phyloP scores from a whole-genome alignment of 208 protist species.

The Leptomonas pyrrhocoris region DNA sequence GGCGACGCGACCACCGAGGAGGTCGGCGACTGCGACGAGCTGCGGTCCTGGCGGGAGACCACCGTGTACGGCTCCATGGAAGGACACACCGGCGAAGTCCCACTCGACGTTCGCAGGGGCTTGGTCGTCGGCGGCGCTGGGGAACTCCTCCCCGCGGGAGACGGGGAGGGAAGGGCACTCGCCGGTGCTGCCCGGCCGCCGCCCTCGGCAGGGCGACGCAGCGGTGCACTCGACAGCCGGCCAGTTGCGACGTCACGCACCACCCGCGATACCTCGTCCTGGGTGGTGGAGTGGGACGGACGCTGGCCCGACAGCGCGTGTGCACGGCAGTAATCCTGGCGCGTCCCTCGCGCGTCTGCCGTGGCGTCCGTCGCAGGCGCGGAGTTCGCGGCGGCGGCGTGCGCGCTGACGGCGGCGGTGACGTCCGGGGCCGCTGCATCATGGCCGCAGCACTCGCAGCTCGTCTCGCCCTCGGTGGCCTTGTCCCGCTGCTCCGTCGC shows the following conservation, averaged over 20 bases:
- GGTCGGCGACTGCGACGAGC: neutral
- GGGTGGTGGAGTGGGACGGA: conserved; percentile 14
- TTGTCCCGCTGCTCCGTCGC: neutral
- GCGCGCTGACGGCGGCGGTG: too few species aligned
- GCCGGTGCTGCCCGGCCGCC: neutral
- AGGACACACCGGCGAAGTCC: conserved; percentile 19
- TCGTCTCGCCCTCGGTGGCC: neutral
- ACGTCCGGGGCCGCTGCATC: too few species aligned
- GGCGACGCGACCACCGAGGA: neutral
- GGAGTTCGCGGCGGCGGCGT: neutral
- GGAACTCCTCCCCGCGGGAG: too few species aligned
- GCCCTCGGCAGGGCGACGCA: conserved; percentile 1
- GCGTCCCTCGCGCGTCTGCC: neutral
- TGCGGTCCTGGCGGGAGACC: neutral
- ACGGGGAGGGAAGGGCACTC: neutral
- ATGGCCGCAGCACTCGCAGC: too few species aligned
- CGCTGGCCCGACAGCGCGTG: conserved; percentile 6
- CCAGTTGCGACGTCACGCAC: conserved; percentile 14
- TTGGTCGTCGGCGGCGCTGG: too few species aligned
- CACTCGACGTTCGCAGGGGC: too few species aligned
- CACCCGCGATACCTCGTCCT: conserved; percentile 18
- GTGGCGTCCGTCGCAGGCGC: neutral
- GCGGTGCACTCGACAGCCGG: neutral
- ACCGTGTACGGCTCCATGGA: conserved; percentile 32
- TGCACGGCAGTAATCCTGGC: neutral